Evolutionary conservation across 352 stramenopile genomes (phyloP).

Genomic region (Pythium folliculosum): DNA sequence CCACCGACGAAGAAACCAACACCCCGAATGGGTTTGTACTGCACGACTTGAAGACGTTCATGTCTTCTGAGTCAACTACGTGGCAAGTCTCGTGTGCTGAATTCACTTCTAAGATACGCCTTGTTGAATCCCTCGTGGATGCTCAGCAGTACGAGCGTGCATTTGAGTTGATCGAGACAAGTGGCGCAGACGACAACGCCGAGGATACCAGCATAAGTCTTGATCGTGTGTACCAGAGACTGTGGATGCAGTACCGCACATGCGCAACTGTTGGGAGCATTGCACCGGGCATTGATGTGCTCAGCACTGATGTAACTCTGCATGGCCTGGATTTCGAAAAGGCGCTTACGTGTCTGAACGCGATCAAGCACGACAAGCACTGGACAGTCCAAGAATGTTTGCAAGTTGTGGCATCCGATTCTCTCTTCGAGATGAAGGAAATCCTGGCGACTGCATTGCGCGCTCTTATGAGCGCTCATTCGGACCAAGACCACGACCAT

Average conservation of each 20-base stretch:
- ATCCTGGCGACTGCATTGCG: slow-evolving; percentile 49
- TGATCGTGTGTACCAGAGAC: slow-evolving; percentile 49
- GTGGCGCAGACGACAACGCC: not conserved
- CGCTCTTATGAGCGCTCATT: slow-evolving; percentile 21
- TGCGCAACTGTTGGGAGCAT: slow-evolving; percentile 3
- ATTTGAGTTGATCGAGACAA: slow-evolving; percentile 27
- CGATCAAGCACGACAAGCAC: slow-evolving; percentile 38
- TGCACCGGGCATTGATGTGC: slow-evolving; percentile 14
- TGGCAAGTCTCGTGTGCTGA: slow-evolving; percentile 9
- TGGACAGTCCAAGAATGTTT: slow-evolving; percentile 62
- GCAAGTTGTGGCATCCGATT: slow-evolving; percentile 38
- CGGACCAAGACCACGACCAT: not conserved
- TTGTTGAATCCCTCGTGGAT: slow-evolving; percentile 46
- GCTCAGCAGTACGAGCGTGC: slow-evolving; percentile 42
- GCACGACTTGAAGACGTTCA: not conserved
- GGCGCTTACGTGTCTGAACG: slow-evolving; percentile 46
- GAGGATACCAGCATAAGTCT: slow-evolving; percentile 23
- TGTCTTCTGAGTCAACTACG: not conserved
- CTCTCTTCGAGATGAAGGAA: slow-evolving; percentile 56
- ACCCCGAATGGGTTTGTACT: not conserved
- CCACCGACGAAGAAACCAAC: not conserved
- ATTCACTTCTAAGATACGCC: slow-evolving; percentile 8
- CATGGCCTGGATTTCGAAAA: slow-evolving; percentile 8
- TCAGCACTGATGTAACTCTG: slow-evolving; percentile 6
- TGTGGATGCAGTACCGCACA: slow-evolving; percentile 49